Evolutionary conservation across 163 green algal species (phyloP), one percentile per base, ranked within the genome.

Genomic region (Chlamydomonas reinhardtii): DNA sequence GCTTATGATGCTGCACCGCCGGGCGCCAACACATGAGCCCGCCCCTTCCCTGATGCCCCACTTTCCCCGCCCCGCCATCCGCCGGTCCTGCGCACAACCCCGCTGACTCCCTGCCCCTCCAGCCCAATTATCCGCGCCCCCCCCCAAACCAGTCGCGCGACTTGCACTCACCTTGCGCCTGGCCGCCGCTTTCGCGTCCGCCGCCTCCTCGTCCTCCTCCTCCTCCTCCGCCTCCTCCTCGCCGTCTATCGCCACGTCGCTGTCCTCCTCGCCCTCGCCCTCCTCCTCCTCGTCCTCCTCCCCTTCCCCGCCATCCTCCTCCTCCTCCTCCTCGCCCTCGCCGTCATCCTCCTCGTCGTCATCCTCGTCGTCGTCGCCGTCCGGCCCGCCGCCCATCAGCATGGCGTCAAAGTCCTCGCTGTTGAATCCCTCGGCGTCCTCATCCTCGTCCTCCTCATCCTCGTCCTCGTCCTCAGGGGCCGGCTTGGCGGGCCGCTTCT

Each of bases 331-430:
- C 9, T 73, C 84, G n/a, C 69, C 74, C 76, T 80, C 70, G 0
- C 27, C 35, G 2, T 76, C 70, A 4, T 62, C 24, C 35, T 59
- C 70, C 0, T 76, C 70, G 15, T 74, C 31, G 3, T 27, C 24
- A 19, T 43, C 69, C 32, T 75, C 56, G 19, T 32, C 70, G 6
- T n/a, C 62, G 56, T 43, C 31, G 17, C 39, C n/a, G 16, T 35
- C n/a, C 0, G 65, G 24, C 25, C 29, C 20, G 32, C 54, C 74
- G 16, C 52, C 52, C 11, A 54, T 54, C 0, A 75, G 16, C 77
- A 84, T 84, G n/a, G 65, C 68, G 54, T 86, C 80, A 72, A 79
- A 86, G 56, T 86, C 80, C 69, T 86, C 80, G n/a, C 80, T 86
- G 80, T 86, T 79, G 80, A 86, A 86, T 15, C 32, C 68, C 34